phyloP scores from a whole-genome alignment of 179 eudicot species.

The Amaranthus tricolor region DNA sequence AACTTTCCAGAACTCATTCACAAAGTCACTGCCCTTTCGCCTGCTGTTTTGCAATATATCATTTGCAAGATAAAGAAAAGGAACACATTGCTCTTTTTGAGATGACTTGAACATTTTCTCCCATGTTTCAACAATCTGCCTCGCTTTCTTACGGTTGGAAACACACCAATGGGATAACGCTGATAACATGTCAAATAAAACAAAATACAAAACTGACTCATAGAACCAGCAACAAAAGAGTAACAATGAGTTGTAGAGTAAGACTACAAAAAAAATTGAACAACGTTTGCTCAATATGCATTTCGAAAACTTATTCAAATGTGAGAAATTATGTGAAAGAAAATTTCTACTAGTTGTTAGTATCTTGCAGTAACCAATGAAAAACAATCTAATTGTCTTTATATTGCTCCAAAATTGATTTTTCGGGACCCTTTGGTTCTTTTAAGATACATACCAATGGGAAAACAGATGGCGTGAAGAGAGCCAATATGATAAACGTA shows the following conservation, averaged over 20 bases:
- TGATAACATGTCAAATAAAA: conserved; percentile 52
- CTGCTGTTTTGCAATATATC: conserved; percentile 95
- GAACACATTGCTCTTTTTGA: conserved; percentile 61
- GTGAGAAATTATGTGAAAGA: neutral
- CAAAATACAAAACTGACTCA: conserved; percentile 18
- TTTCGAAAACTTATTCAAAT: neutral
- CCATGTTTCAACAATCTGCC: conserved; percentile 87
- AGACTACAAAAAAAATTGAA: neutral
- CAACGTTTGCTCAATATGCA: neutral
- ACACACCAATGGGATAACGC: conserved; percentile 90
- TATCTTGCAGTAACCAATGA: neutral
- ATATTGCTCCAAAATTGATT: neutral
- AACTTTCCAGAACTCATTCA: conserved; percentile 96
- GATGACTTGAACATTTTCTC: conserved; percentile 67
- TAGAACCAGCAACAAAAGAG: conserved; percentile 6
- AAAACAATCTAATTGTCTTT: neutral
- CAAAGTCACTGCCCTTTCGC: conserved; percentile 89
- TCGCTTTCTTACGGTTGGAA: conserved; percentile 73
- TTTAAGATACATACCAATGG: neutral
- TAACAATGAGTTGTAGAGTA: conserved; percentile 1
- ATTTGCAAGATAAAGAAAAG: conserved; percentile 81
- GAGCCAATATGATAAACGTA: neutral
- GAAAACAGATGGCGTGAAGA: neutral
- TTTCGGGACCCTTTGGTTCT: neutral
- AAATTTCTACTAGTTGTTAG: neutral